Evolutionary conservation across 371 early-diverging fungal genomes (phyloP), one percentile per base, ranked within the genome.

Genomic region (Zopfochytrium polystomum): DNA sequence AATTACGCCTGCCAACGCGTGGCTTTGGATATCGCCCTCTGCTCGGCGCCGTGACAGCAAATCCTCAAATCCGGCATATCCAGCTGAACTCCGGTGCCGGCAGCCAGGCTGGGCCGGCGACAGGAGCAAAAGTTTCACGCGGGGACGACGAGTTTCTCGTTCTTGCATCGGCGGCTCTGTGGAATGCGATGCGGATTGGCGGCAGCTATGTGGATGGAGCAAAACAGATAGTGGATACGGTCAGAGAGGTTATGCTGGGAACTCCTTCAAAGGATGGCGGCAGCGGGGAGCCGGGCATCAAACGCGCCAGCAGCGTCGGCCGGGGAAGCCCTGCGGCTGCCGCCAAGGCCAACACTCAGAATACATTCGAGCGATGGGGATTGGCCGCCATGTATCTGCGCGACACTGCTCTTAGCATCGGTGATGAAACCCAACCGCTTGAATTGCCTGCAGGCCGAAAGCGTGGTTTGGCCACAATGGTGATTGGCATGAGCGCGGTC

Each of bases 21-120:
- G 84, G 87, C 3, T 92, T 95, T 77, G 96, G 96, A 0, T 87
- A 90, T 69, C 91, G 87, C 63, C 84, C 87, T 52, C 68, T 90
- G 43, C 80, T 90, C 2, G 92, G 92, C 2, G 78, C 85, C n/a
- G 85, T 94, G 23, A 93, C 90, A 60, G 85, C 92, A 30, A n/a
- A n/a, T n/a, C n/a, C n/a, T n/a, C n/a, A n/a, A n/a, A n/a, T n/a
- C n/a, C n/a, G n/a, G n/a, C n/a, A n/a, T n/a, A n/a, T n/a, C n/a
- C n/a, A n/a, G n/a, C n/a, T n/a, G n/a, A n/a, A n/a, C n/a, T n/a
- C n/a, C n/a, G n/a, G n/a, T n/a, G n/a, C n/a, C n/a, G n/a, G n/a
- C n/a, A n/a, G n/a, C n/a, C n/a, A n/a, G n/a, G n/a, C n/a, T n/a
- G n/a, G n/a, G n/a, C n/a, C n/a, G n/a, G n/a, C n/a, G n/a, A n/a